Conservation (phyloP, 1,284 basidiomycete genomes). For the Cystobasidium slooffiae region DNA sequence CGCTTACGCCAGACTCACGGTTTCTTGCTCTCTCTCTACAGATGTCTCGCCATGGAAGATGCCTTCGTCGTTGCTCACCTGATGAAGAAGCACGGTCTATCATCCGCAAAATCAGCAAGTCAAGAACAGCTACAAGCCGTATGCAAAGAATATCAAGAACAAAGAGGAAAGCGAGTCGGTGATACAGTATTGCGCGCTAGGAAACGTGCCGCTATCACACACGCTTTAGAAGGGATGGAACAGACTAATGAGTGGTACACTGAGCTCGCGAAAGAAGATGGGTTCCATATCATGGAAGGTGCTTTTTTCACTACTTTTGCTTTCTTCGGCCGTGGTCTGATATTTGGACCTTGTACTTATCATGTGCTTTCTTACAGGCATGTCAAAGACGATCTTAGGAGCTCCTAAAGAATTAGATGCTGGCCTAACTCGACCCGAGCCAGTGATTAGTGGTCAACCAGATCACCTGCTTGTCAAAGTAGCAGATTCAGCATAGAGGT, state of each 20-base stretch:
- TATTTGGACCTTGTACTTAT: background rate
- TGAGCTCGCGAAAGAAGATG: conserved; percentile 35
- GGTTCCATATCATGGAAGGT: conserved; percentile 39
- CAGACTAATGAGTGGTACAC: conserved; percentile 35
- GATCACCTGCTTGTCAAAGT: conserved; percentile 19
- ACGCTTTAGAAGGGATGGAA: conserved; percentile 36
- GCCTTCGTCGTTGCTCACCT: conserved; percentile 42
- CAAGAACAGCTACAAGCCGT: conserved; percentile 5
- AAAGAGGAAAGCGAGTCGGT: conserved; percentile 39
- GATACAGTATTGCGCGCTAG: conserved; percentile 40
- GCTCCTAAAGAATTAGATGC: conserved; percentile 38
- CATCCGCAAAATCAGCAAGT: background rate
- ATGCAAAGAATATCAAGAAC: conserved; percentile 29
- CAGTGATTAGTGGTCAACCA: conserved; percentile 18
- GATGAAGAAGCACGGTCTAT: conserved; percentile 13
- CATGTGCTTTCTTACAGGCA: conserved; percentile 9
- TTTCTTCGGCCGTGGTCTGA: too few species aligned
- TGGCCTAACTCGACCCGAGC: background rate
- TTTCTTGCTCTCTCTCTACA: background rate
- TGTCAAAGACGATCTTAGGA: conserved; percentile 41
- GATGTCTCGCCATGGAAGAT: conserved; percentile 43
- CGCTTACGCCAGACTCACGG: background rate
- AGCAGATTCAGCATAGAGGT: background rate
- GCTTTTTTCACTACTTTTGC: too few species aligned
- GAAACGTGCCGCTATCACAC: conserved; percentile 40